Evolutionary conservation across 345 rosid species (phyloP).

Genomic region (Eucalyptus camaldulensis): DNA sequence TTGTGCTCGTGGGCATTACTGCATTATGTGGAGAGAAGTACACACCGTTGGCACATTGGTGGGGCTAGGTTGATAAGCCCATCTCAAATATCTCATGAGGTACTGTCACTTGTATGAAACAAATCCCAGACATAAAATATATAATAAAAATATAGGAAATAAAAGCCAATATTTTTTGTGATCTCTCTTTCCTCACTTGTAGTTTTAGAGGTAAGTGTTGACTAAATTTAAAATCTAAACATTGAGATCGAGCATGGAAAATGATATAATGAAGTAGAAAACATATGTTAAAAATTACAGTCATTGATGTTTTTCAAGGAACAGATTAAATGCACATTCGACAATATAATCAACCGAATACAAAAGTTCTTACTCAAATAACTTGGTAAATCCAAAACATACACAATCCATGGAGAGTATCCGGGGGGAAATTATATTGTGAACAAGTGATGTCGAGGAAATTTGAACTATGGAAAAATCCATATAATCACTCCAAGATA

Average conservation of each 20-base stretch:
- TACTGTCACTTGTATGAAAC: neutral
- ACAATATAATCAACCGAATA: neutral
- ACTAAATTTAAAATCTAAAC: neutral
- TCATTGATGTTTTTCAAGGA: neutral
- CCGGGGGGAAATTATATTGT: neutral
- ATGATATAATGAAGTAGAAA: too few species aligned
- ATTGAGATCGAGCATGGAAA: neutral
- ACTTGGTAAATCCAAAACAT: neutral
- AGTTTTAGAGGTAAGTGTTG: too few species aligned
- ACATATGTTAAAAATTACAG: too few species aligned
- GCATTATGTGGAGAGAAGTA: too few species aligned
- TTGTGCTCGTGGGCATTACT: too few species aligned
- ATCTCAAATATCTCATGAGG: too few species aligned
- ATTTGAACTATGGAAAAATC: neutral
- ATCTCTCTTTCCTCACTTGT: too few species aligned
- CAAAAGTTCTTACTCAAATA: neutral
- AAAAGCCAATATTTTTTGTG: too few species aligned
- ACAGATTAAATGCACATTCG: neutral
- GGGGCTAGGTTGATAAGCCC: too few species aligned
- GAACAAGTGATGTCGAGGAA: neutral
- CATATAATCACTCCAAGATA: neutral
- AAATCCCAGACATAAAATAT: neutral
- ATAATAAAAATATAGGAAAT: too few species aligned
- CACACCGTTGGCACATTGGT: too few species aligned
- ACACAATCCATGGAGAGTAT: neutral